Base-by-base conservation (phyloP, 2,329 filamentous ascomycete species). In the Leptodontidium sp. region DNA sequence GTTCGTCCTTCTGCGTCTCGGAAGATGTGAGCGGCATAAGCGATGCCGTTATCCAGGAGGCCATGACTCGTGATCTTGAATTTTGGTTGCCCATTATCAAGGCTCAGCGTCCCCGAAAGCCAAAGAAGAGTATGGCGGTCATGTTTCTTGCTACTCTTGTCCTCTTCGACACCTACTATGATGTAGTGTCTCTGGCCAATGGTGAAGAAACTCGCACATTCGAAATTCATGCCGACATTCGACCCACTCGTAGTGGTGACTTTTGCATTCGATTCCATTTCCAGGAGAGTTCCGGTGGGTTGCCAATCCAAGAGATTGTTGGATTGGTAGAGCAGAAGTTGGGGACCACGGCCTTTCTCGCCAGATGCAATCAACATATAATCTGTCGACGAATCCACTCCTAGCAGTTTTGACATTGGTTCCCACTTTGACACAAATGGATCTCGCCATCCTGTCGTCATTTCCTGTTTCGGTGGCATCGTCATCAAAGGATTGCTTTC, bases 341-440 rank as follows among this genome's bases (percentile, higher is more conserved):
- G 59, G 7, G 72, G 64, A 7, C 73, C 69, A 38, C 62, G 29
- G 15, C 68, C 68, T 50, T 45, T 65, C 43, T 68, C 69, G 12
- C 72, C 72, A 21, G 72, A 74, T 9, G 72, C 65, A 38, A 73
- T 66, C 66, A 74, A 69, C 72, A 74, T 73, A 24, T 72, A 75
- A 6, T 74, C 65, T 1, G 68, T 73, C 1, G 43, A 29, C 9
- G 11, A 7, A 50, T 65, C 57, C 4, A 62, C 26, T 11, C 68
- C 68, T 4, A 72, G 66, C 4, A 74, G 50, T 15, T 26, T 61
- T 4, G 70, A 73, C 43, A 75, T 64, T 1, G 45, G 57, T 21
- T 61, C 29, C 73, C 71, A 75, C 52, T 21, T 53, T 12, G 71
- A 71, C 21, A 75, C 71, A 52, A 71, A 74, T 1, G 73, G 73